Percentiles rank a stretch among this genome's conserved stretches.
Conservation (phyloP, 495 filamentous ascomycete genomes). For the Aspergillus conjunctus region DNA sequence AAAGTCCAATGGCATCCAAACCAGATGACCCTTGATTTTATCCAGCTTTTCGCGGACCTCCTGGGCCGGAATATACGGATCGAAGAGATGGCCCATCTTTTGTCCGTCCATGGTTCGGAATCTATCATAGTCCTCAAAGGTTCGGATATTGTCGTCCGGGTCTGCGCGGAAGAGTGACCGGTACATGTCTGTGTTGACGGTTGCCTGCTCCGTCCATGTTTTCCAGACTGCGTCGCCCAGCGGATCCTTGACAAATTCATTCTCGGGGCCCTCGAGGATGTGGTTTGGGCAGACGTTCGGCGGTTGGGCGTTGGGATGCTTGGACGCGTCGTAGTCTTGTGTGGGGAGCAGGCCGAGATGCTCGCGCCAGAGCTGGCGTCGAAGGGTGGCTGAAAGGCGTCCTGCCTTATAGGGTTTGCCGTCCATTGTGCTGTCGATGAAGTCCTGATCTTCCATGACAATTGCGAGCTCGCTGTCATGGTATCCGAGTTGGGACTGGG, state of each 20-base stretch:
- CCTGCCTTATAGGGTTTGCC: conserved; percentile 74
- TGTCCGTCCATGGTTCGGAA: conserved; percentile 68
- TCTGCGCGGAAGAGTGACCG: conserved; percentile 88
- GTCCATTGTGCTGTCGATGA: conserved; percentile 75
- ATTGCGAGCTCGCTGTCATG: conserved; percentile 93
- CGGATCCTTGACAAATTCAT: conserved; percentile 82
- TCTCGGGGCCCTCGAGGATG: conserved; percentile 61
- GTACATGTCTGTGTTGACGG: conserved; percentile 81
- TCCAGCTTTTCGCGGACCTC: conserved; percentile 77
- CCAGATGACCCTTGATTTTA: conserved; percentile 81
- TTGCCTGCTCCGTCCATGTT: conserved; percentile 76
- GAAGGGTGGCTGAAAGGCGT: conserved; percentile 75
- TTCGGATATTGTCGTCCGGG: conserved; percentile 86
- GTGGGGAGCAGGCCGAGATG: conserved; percentile 82
- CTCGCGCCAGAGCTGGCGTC: conserved; percentile 88
- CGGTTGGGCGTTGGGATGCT: conserved; percentile 80
- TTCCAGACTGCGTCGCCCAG: conserved; percentile 80
- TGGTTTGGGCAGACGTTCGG: conserved; percentile 75
- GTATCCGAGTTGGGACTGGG: conserved; percentile 75
- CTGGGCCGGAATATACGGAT: conserved; percentile 66
- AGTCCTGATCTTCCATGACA: conserved; percentile 82
- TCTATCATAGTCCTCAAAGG: conserved; percentile 82
- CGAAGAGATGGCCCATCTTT: conserved; percentile 83
- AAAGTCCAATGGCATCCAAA: conserved; percentile 94
- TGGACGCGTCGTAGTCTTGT: conserved; percentile 67